phyloP scores from a whole-genome alignment of 371 early-diverging fungal genomes.

The Mortierella sp. region DNA sequence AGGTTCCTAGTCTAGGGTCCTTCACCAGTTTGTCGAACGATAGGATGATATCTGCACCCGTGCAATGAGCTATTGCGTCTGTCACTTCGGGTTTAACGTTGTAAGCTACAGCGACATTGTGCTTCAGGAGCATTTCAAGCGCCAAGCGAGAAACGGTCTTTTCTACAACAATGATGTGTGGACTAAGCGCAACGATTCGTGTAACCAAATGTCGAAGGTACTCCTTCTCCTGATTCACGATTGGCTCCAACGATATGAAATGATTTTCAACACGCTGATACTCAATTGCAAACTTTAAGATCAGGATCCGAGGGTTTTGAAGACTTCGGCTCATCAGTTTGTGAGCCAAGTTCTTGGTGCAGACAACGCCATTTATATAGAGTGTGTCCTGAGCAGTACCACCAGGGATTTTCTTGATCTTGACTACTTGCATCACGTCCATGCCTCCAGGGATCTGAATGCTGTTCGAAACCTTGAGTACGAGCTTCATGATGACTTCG shows the following conservation, averaged over 20 bases:
- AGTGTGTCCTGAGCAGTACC: slow-evolving; percentile 81
- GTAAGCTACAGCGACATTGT: slow-evolving; percentile 80
- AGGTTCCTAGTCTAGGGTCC: slow-evolving; percentile 79
- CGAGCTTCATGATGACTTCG: slow-evolving; percentile 73
- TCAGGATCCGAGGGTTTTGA: slow-evolving; percentile 80
- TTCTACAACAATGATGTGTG: slow-evolving; percentile 84
- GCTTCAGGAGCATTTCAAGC: slow-evolving; percentile 83
- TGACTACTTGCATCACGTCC: slow-evolving; percentile 91
- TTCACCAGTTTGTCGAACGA: slow-evolving; percentile 83
- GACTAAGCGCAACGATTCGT: slow-evolving; percentile 80
- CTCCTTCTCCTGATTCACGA: slow-evolving; percentile 87
- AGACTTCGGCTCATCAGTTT: slow-evolving; percentile 84
- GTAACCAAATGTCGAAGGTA: slow-evolving; percentile 82
- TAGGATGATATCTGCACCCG: slow-evolving; percentile 84
- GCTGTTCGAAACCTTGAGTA: slow-evolving; percentile 73
- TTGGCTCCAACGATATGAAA: slow-evolving; percentile 84
- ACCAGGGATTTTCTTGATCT: slow-evolving; percentile 93
- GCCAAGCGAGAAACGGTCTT: slow-evolving; percentile 84
- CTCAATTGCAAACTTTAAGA: slow-evolving; percentile 89
- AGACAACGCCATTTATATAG: slow-evolving; percentile 87
- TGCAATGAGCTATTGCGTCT: slow-evolving; percentile 84
- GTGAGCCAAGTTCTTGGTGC: slow-evolving; percentile 90
- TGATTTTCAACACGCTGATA: slow-evolving; percentile 87
- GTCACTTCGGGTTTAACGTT: slow-evolving; percentile 88
- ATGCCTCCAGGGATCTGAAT: slow-evolving; percentile 85